Evolutionary conservation across 208 protist species (phyloP).

Genomic region (Acanthamoeba culbertsoni): DNA sequence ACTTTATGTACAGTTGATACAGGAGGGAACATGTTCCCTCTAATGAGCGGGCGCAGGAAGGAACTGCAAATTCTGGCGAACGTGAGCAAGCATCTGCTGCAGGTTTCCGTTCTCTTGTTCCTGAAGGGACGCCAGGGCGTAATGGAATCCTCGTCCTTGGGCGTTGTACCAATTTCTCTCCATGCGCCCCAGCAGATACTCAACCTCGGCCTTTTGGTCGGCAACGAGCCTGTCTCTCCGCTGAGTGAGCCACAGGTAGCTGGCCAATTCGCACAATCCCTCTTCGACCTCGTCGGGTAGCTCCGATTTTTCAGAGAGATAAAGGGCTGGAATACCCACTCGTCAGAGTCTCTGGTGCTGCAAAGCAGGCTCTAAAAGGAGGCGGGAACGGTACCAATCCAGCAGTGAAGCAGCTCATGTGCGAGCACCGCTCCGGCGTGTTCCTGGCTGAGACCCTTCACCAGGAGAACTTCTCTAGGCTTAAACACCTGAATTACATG

Average conservation of each 20-base stretch:
- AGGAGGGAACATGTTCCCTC: too few relatives aligned
- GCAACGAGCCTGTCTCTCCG: neutral
- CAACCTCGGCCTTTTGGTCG: neutral
- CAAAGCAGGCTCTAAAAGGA: neutral
- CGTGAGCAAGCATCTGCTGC: neutral
- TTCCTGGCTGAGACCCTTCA: neutral
- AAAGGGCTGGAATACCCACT: neutral
- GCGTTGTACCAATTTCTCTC: slow-evolving; percentile 3
- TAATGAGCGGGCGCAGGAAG: neutral
- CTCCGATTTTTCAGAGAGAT: neutral
- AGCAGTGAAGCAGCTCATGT: slow-evolving; percentile 62
- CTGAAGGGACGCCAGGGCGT: neutral
- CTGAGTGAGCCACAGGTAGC: slow-evolving; percentile 49
- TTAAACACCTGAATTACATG: neutral
- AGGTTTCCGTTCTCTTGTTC: neutral
- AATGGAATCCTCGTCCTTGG: slow-evolving; percentile 48
- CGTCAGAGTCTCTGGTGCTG: neutral
- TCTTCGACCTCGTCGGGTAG: slow-evolving; percentile 50
- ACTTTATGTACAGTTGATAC: too few relatives aligned
- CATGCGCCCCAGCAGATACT: slow-evolving; percentile 22
- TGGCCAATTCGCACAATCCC: slow-evolving; percentile 44
- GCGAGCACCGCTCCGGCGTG: slow-evolving; percentile 49
- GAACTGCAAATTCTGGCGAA: neutral
- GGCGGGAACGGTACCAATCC: neutral
- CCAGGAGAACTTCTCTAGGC: slow-evolving; percentile 20